Evolutionary conservation across 805 yeast species (phyloP).

Genomic region (Cyberlindnera japonica): DNA sequence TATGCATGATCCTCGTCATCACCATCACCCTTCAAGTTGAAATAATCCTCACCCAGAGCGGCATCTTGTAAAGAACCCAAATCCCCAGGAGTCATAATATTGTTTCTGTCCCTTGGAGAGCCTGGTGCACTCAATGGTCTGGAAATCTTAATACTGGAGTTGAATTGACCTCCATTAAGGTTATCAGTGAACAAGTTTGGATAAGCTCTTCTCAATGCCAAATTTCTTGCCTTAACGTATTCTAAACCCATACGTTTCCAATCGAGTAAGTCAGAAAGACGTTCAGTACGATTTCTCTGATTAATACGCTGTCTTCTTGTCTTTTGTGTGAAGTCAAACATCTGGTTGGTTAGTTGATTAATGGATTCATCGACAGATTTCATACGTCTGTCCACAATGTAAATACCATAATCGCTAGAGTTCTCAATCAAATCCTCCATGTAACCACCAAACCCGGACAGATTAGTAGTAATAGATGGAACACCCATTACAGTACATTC

Average conservation of each 20-base stretch:
- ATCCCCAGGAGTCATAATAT: slow-evolving; percentile 96
- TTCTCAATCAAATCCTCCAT: slow-evolving; percentile 97
- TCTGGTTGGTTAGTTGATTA: slow-evolving; percentile 81
- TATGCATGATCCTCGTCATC: slow-evolving; percentile 41
- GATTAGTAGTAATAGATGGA: slow-evolving; percentile 92
- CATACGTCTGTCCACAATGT: slow-evolving; percentile 91
- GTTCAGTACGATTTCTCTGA: slow-evolving; percentile 95
- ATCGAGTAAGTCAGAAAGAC: slow-evolving; percentile 87
- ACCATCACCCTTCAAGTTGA: slow-evolving; percentile 43
- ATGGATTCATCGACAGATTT: slow-evolving; percentile 91
- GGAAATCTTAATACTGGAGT: slow-evolving; percentile 63
- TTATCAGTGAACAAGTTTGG: slow-evolving; percentile 66
- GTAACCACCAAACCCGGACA: slow-evolving; percentile 96
- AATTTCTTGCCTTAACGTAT: slow-evolving; percentile 89
- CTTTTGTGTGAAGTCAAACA: slow-evolving; percentile 85
- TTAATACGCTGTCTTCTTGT: slow-evolving; percentile 96
- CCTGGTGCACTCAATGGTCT: slow-evolving; percentile 97
- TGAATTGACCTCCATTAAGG: slow-evolving; percentile 28
- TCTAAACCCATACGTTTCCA: slow-evolving; percentile 99
- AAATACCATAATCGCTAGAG: slow-evolving; percentile 93
- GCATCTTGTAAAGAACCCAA: slow-evolving; percentile 95
- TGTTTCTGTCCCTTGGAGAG: slow-evolving; percentile 75
- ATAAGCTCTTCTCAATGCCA: slow-evolving; percentile 89
- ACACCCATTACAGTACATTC: slow-evolving; percentile 99
- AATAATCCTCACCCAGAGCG: slow-evolving; percentile 76